Base-by-base conservation (phyloP, 2,329 filamentous ascomycete genomes). In the Fusarium udum region DNA sequence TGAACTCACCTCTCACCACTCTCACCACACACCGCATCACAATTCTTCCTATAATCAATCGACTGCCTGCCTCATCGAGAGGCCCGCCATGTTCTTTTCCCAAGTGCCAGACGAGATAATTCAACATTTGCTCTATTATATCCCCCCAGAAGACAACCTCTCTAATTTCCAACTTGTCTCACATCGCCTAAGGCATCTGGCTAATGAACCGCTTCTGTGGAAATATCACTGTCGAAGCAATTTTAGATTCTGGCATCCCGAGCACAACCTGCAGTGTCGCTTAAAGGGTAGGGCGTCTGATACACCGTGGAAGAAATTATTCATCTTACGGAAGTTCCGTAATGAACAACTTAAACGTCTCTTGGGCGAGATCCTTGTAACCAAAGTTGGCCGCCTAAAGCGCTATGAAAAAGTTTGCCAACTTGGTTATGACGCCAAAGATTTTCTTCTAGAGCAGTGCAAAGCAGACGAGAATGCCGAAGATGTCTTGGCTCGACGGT, bases 381-480 rank as follows among this genome's bases (percentile, higher is more conserved):
- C 89, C 37, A 93, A 94, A 80, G 87, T 91, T 40, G 87, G 89
- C 61, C 91, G 95, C 26, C 87, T 94, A 64, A 86, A 87, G 62
- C 91, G 91, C 77, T 91, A 94, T 71, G 89, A 92, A 75, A 83
- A 87, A 57, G 92, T 98, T 70, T 90, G 93, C 60, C 84, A 86
- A 34, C 86, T 91, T 77, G 95, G 95, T 2, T 95, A 95, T 78
- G 95, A 98, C 84, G 93, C 92, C 51, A 98, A 98, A 80, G 95
- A 98, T 80, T 91, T 91, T 61, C 87, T 98, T 55, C 78, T 95
- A 68, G 85, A 87, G 62, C 91, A 97, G 79, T 89, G 88, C 68
- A 84, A 84, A 16, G 86, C 87, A 39, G 84, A 87, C 22, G 87
- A 92, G 18, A 85, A 89, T 45, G 86, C 84, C 9, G 89, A 92